Base-by-base conservation (phyloP, 2,329 filamentous ascomycete genomes). In the Ophiostoma piceae region DNA sequence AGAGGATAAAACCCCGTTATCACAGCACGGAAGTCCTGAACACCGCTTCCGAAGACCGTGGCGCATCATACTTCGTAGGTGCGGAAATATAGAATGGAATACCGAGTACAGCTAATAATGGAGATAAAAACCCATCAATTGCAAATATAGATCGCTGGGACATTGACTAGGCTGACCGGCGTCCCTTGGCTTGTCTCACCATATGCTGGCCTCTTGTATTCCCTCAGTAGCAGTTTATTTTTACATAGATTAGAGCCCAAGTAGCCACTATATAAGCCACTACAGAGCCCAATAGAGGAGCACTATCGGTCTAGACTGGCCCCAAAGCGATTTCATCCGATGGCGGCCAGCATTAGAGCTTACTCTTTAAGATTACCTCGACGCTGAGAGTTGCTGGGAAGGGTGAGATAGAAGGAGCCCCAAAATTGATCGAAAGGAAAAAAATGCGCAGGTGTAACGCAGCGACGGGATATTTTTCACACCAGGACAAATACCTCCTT, bases 101-200 rank as follows among this genome's bases (percentile, higher is more conserved):
- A 3, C 11, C n/a, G 47, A 51, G n/a, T 22, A 29, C 26, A 29
- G 26, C 26, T 29, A 29, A 2, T 19, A 4, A n/a, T 8, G 16
- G 51, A 57, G 22, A 22, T 54, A 54, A 19, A 29, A 26, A 57
- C 3, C 9, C 39, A 57, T 26, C 12, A 57, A 11, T 11, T 12
- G 9, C n/a, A 26, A 11, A 57, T 2, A 39, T 22, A 57, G 5
- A 60, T 29, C 14, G 39, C 39, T 41, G 39, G 47, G 35, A 43
- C 22, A 64, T 64, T 29, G 32, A 14, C 9, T 32, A 9, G 60
- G 22, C 29, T n/a, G 29, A 37, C 29, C 60, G 60, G 60, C 60
- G 32, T 37, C n/a, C 60, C 60, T 64, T 64, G 60, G 60, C 29
- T 37, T 37, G 60, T 64, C 60, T 64, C 29, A 64, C 60, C 60